Base-by-base conservation (phyloP, 371 early-diverging fungal genomes). In the Choanephora cucurbitarum region DNA sequence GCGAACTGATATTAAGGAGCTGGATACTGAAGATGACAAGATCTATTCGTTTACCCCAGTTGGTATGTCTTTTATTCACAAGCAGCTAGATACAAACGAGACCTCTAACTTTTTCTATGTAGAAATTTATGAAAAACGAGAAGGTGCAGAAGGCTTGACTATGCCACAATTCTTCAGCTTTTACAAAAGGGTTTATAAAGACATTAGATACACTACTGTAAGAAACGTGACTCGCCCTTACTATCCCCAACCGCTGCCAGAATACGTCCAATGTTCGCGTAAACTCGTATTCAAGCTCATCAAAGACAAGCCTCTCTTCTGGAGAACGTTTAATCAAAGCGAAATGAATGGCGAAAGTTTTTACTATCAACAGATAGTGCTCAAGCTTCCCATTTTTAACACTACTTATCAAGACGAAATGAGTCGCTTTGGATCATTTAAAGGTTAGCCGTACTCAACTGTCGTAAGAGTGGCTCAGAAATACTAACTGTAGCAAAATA, bases 81-180 rank as follows among this genome's bases (percentile, higher is more conserved):
- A 37, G 10, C 14, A 31, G 28, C 0, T n/a, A 46, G 2, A 11
- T 11, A 23, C 3, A 13, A 1, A n/a, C 46, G 14, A 1, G 13
- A 6, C 10, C 37, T 37, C 14, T 2, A 37, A 9, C 14, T 37
- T 14, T 37, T 37, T 28, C 28, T 28, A 5, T 17, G 15, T n/a
- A 43, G 28, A 11, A 22, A 17, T 21, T 2, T 52, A 49, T 21
- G 49, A 49, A 14, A 34, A 49, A 13, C 33, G 49, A 5, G 39
- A 39, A 8, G 49, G 39, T 37, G 49, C 49, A 19, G 3, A 19
- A 11, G 10, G 3, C 1, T 5, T 53, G 13, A 44, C 53, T 5
- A 21, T 44, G 7, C 53, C 53, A 2, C 34, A 53, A 32, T 53
- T 32, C 17, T 53, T 44, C 32, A 22, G 18, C n/a, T 28, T 18